Conservation (phyloP, 208 protist species). For the Histomonas meleagridis region DNA sequence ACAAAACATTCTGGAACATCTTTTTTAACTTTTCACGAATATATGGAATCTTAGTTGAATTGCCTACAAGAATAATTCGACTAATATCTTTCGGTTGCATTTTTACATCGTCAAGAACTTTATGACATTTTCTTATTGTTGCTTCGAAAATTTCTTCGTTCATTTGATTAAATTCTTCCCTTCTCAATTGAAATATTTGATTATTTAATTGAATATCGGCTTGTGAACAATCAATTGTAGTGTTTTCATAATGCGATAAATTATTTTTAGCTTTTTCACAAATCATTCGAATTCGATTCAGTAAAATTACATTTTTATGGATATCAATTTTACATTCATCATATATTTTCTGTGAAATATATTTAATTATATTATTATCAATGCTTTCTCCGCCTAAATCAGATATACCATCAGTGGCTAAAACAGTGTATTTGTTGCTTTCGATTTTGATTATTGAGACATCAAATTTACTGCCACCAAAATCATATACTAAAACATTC, state of each 20-base stretch:
- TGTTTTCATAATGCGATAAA: too few species aligned
- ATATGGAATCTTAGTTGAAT: too few species aligned
- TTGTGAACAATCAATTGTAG: too few species aligned
- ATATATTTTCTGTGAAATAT: constrained; percentile 42
- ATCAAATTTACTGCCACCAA: constrained; percentile 75
- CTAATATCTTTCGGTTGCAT: too few species aligned
- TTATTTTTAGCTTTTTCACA: constrained; percentile 78
- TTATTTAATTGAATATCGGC: too few species aligned
- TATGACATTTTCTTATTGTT: too few species aligned
- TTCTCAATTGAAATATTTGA: too few species aligned
- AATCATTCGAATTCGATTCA: constrained; percentile 60
- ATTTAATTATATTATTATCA: constrained; percentile 51
- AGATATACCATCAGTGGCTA: constrained; percentile 52
- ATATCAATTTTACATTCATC: too few species aligned
- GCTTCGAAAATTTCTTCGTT: background rate
- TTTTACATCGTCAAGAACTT: too few species aligned
- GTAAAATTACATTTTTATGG: constrained; percentile 52
- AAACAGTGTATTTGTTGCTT: constrained; percentile 55
- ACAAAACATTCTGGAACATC: background rate
- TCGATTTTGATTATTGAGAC: constrained; percentile 55
- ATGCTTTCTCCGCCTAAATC: constrained; percentile 61
- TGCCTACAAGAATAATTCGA: background rate
- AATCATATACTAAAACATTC: constrained; percentile 89
- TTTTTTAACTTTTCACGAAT: too few species aligned
- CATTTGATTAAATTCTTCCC: too few species aligned